Base-by-base conservation (phyloP, 2,329 filamentous ascomycete species). In the Colletotrichum musicola region DNA sequence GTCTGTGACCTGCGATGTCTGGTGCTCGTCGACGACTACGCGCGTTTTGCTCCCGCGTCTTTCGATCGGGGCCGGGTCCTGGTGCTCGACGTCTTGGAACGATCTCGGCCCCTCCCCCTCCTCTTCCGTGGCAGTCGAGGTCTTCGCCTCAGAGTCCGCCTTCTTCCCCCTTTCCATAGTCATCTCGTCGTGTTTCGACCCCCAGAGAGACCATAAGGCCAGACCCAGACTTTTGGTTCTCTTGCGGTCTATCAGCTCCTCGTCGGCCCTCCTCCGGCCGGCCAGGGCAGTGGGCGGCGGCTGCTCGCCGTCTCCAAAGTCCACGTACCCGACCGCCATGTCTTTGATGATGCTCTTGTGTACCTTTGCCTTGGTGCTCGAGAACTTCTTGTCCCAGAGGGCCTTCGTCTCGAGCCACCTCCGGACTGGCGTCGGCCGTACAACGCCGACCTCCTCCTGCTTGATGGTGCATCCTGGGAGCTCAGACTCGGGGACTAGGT, bases 281-380 rank as follows among this genome's bases (percentile, higher is more conserved):
- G 92, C 94, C 10, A 98, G 81, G 0, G 96, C 94, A 50, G 92
- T 94, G 0, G 94, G 92, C 1, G 96, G 95, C 1, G 96, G 95
- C 0, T 82, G 83, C 77, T 98, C 95, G 0, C 90, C 92, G 2
- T 85, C 82, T 1, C 88, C 87, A 71, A 94, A 93, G 0, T 88
- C 85, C 58, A 92, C 87, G 72, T 93, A 95, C 0, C 93, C 93
- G 53, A 85, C 84, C 0, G 86, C 84, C 78, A 95, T 88, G 71
- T 97, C 93, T 72, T 89, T 89, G 22, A 94, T 84, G 9, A 93
- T 88, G 74, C 89, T 86, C 75, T 91, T 92, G 74, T 95, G 92
- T 0, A 97, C 86, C 63, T 88, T 90, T 40, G 88, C 86, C 76
- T 92, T 93, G 18, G 90, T 82, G 22, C 86, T 88, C 0, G 89